Percentiles rank a stretch among this genome's conserved stretches.
These are phyloP conservation scores for Leccinum huronense DNA, from an alignment of 1,284 basidiomycete genomes.

Conservation along the genomic window DNA sequence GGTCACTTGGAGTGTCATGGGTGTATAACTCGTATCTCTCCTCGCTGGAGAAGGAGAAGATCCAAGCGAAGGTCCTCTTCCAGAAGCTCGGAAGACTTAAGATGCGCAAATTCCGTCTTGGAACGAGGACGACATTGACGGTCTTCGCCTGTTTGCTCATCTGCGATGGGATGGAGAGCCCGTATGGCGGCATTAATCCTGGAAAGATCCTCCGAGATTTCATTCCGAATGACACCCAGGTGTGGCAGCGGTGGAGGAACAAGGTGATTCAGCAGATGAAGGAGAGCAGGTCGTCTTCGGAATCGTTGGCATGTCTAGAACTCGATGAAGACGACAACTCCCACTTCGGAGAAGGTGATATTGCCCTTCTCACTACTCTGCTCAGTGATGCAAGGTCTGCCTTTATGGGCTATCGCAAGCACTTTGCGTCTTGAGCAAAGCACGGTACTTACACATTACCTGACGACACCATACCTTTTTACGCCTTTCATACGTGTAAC, in stretches of 20 bases:
- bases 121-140: constrained; percentile 28
- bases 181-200: constrained; percentile 16
- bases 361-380: constrained; percentile 21
- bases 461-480: not conserved
- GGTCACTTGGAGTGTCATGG: constrained; percentile 33
- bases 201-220: constrained; percentile 24
- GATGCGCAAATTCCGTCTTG: constrained; percentile 28
- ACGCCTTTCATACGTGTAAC: not conserved
- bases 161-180: constrained; percentile 22
- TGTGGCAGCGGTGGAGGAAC: constrained; percentile 32
- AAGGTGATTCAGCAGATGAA: constrained; percentile 28
- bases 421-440: constrained; percentile 11
- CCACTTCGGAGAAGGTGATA: constrained; percentile 15
- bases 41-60: constrained; percentile 33
- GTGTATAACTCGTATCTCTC: constrained; percentile 34
- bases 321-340: constrained; percentile 17
- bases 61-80: constrained; percentile 29
- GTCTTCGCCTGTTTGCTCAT: constrained; percentile 33
- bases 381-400: constrained; percentile 24
- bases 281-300: not conserved
- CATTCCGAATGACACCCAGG: constrained; percentile 31
- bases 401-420: constrained; percentile 24
- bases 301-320: constrained; percentile 3
- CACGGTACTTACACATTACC: not conserved
- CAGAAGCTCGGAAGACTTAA: constrained; percentile 18